Base-by-base conservation (phyloP, 371 early-diverging fungal genomes). In the Mortierella sp. region DNA sequence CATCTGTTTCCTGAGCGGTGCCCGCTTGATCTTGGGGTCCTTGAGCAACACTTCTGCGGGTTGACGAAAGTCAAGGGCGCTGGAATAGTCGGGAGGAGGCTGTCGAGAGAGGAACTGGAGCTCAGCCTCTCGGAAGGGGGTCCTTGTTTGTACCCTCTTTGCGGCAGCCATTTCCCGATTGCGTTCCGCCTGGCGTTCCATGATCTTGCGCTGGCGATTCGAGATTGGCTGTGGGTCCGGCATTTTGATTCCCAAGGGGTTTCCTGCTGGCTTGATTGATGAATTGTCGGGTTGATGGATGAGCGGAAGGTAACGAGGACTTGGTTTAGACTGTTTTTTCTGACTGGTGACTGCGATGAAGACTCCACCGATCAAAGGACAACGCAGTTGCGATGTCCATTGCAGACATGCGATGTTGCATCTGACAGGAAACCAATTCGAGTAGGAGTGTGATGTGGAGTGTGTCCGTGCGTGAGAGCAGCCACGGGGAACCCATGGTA, bases 81-180 rank as follows among this genome's bases (percentile, higher is more conserved):
- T 62, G 12, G 80, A 73, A 32, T 82, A 82, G 67, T 92, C 90
- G 6, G 86, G 84, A 46, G 82, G 83, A 15, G 83, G 80, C 24
- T 81, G 81, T 28, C 86, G 79, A 8, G 90, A 80, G 55, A 91
- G 89, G 80, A 87, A 93, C 48, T 80, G 78, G 23, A 93, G 87
- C 61, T 95, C 95, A 23, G 82, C 87, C 49, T 85, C 81, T 12
- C 95, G 90, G 78, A 95, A 94, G 4, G 93, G 87, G 7, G 93
- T 88, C 43, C 92, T 89, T 55, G 89, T 87, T 6, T 83, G 80
- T 3, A 59, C 49, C 24, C 56, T 49, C 28, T 69, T 69, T 0
- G 65, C 61, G 1, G 78, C 78, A 2, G 78, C 58, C 46, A 42
- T 21, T 41, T 70, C 66, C 4, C 78, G 65, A 37, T 76, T 76